Evolutionary conservation across 495 filamentous ascomycete species (phyloP).

Genomic region (Aspergillus baeticus): DNA sequence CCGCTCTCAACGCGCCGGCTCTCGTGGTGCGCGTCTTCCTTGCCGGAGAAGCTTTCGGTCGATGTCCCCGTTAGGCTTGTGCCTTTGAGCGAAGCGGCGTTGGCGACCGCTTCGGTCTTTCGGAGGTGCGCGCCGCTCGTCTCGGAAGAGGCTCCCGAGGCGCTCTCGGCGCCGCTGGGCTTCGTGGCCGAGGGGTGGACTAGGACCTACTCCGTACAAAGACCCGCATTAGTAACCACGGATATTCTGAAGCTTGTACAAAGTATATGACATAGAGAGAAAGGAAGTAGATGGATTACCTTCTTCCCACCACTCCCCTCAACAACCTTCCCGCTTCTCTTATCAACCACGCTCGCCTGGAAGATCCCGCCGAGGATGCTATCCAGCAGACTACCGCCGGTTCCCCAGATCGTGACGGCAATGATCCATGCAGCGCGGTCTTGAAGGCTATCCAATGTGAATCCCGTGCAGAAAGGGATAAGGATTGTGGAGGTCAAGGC

Average conservation of each 20-base stretch:
- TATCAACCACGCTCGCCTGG: conserved; percentile 85
- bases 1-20: conserved; percentile 73
- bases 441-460: conserved; percentile 40
- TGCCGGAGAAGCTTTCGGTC: conserved; percentile 9
- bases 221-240: too few relatives aligned
- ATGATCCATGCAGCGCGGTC: conserved; percentile 56
- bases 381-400: conserved; percentile 79
- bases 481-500: conserved; percentile 62
- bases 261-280: conserved; percentile 7
- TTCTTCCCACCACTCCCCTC: conserved; percentile 83
- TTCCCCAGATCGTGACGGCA: conserved; percentile 66
- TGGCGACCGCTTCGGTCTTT: conserved; percentile 33
- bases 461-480: conserved; percentile 65
- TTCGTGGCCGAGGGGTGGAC: conserved; percentile 29
- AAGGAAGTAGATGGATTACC: conserved; percentile 54
- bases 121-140: conserved; percentile 10
- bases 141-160: not conserved
- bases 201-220: conserved; percentile 43
- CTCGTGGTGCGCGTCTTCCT: conserved; percentile 47
- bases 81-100: conserved; percentile 32
- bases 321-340: conserved; percentile 78
- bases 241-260: too few relatives aligned
- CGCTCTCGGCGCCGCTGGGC: not conserved
- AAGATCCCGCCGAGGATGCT: conserved; percentile 81
- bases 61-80: conserved; percentile 18